phyloP scores from a whole-genome alignment of 306 rosid genomes.

The Betula pendula region DNA sequence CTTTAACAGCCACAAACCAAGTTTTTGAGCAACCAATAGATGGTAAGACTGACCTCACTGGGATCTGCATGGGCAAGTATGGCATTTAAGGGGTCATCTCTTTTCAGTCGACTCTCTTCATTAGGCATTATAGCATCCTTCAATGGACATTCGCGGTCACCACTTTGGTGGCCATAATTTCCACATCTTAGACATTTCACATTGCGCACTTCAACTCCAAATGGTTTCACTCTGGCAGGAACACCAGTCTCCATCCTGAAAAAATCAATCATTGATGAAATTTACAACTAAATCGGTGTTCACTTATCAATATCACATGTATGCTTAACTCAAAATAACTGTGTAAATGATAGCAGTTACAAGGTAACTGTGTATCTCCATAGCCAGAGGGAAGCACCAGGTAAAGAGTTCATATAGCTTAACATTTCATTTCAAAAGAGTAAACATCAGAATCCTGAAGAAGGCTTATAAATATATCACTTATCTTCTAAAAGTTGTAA shows the following conservation, averaged over 20 bases:
- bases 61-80: conserved; percentile 81
- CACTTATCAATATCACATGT: neutral
- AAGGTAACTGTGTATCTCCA: neutral
- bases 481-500: neutral
- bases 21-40: neutral
- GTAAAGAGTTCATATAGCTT: conserved; percentile 10
- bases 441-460: conserved; percentile 6
- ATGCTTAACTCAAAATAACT: conserved; percentile 7
- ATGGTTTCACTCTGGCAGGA: conserved; percentile 78
- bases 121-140: conserved; percentile 91
- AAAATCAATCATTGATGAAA: conserved; percentile 28
- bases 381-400: neutral
- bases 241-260: conserved; percentile 90
- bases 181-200: conserved; percentile 95
- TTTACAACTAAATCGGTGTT: neutral
- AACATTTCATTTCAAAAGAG: conserved; percentile 15
- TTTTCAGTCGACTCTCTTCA: conserved; percentile 82
- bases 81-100: conserved; percentile 94
- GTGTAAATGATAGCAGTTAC: neutral
- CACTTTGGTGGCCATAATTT: conserved; percentile 89
- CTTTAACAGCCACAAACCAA: neutral
- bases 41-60: conserved; percentile 56
- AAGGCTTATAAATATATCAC: conserved; percentile 2
- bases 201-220: conserved; percentile 92
- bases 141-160: conserved; percentile 94